A percentile compares a stretch with the other conserved stretches of the same genome.
phyloP scores from a whole-genome alignment of 2,329 filamentous ascomycete genomes.

The Talaromyces sp. region DNA sequence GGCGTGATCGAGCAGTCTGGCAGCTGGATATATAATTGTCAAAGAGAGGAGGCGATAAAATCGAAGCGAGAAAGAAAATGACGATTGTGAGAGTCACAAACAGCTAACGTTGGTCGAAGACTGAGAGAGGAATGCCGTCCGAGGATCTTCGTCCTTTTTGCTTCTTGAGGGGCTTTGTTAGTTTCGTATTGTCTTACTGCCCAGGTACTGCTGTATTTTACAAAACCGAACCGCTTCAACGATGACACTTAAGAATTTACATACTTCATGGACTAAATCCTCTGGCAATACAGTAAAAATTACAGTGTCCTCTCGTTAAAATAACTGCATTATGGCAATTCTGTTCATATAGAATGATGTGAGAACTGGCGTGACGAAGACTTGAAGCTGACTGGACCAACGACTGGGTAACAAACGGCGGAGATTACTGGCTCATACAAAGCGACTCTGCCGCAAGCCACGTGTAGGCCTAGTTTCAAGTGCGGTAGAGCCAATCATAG shows the following conservation, averaged over 20 bases:
- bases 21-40: neutral
- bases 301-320: no score
- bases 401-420: neutral
- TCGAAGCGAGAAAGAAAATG: neutral
- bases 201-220: neutral
- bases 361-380: neutral
- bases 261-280: neutral
- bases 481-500: neutral
- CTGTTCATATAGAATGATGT: no score
- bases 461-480: conserved; percentile 6
- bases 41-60: neutral
- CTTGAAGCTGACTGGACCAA: neutral
- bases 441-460: conserved; percentile 6
- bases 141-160: neutral
- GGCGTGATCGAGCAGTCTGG: neutral
- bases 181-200: conserved; percentile 7
- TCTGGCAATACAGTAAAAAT: no score
- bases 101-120: neutral
- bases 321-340: no score
- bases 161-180: conserved; percentile 5
- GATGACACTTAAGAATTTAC: neutral
- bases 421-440: neutral
- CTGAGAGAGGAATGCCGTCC: neutral
- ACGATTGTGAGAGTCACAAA: neutral
- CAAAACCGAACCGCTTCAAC: neutral